These are phyloP conservation scores for Geranium incanum DNA, from an alignment of 441 rosid genomes.

Conservation along the genomic window DNA sequence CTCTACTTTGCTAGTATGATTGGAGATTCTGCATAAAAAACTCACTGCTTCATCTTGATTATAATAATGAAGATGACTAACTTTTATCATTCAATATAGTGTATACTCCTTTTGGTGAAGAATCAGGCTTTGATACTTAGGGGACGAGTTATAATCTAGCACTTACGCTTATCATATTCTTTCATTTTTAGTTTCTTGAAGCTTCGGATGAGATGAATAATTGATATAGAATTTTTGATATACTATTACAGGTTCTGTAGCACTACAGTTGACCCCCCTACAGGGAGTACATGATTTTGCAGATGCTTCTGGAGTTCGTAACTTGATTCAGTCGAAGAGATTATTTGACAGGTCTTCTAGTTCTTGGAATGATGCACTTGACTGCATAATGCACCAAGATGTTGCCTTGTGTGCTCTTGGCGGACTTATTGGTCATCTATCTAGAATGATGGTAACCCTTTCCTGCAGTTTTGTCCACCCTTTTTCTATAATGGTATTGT, in stretches of 20 bases:
- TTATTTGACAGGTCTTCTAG: conserved; percentile 59
- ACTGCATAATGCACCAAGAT: conserved; percentile 42
- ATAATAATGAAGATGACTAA: background rate
- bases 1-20: background rate
- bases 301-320: conserved; percentile 61
- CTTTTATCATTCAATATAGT: background rate
- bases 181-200: conserved; percentile 13
- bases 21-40: background rate
- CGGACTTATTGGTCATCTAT: conserved; percentile 67
- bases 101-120: conserved; percentile 9
- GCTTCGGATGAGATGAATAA: background rate
- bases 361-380: conserved; percentile 45
- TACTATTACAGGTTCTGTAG: conserved; percentile 43
- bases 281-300: conserved; percentile 39
- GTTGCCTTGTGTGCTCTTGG: conserved; percentile 66
- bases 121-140: background rate
- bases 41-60: background rate
- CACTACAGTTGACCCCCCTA: conserved; percentile 56
- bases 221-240: background rate
- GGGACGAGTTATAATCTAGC: conserved; percentile 8
- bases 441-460: conserved; percentile 79
- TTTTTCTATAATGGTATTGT: background rate
- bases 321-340: conserved; percentile 54
- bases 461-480: conserved; percentile 8
- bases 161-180: background rate